phyloP scores from a whole-genome alignment of 495 filamentous ascomycete genomes.

The Xanthoparmelia taractica region DNA sequence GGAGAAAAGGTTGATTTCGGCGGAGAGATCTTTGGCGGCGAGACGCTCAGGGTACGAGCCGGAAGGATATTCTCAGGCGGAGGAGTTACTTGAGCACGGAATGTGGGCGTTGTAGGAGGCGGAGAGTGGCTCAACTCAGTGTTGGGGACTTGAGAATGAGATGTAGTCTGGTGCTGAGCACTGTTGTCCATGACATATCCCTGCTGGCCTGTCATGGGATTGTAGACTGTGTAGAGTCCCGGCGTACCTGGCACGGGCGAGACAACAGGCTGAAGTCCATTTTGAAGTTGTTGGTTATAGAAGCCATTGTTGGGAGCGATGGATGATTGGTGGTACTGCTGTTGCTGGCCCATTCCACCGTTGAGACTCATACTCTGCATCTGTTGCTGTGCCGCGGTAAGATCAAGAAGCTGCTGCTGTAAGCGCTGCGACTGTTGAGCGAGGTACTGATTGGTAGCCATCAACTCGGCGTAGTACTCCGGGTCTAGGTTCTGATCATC shows the following conservation, averaged over 20 bases:
- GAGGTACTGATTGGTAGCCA: constrained; percentile 77
- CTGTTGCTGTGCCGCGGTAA: constrained; percentile 65
- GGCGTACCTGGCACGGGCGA: constrained; percentile 62
- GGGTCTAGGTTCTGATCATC: constrained; percentile 68
- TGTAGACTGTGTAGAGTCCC: constrained; percentile 72
- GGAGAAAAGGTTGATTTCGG: constrained; percentile 59
- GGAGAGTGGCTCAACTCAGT: constrained; percentile 34
- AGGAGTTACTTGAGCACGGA: constrained; percentile 72
- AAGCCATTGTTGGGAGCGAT: constrained; percentile 44
- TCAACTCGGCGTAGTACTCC: constrained; percentile 69
- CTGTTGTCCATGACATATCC: constrained; percentile 59
- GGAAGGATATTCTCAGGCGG: constrained; percentile 49
- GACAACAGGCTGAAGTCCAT: constrained; percentile 63
- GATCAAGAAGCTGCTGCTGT: constrained; percentile 51
- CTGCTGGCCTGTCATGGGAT: constrained; percentile 73
- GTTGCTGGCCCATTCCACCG: constrained; percentile 37
- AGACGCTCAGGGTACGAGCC: constrained; percentile 22
- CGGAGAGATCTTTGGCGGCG: constrained; percentile 47
- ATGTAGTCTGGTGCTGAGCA: constrained; percentile 31
- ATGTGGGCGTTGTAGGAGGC: constrained; percentile 47
- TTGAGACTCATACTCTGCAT: constrained; percentile 51
- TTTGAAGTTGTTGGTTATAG: constrained; percentile 64
- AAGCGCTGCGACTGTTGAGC: constrained; percentile 83
- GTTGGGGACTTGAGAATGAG: constrained; percentile 33
- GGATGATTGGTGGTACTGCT: constrained; percentile 34